A percentile compares a stretch with the other conserved stretches of the same genome.
Conservation (phyloP, 805 yeast species). For the Yarrowia bubula region DNA sequence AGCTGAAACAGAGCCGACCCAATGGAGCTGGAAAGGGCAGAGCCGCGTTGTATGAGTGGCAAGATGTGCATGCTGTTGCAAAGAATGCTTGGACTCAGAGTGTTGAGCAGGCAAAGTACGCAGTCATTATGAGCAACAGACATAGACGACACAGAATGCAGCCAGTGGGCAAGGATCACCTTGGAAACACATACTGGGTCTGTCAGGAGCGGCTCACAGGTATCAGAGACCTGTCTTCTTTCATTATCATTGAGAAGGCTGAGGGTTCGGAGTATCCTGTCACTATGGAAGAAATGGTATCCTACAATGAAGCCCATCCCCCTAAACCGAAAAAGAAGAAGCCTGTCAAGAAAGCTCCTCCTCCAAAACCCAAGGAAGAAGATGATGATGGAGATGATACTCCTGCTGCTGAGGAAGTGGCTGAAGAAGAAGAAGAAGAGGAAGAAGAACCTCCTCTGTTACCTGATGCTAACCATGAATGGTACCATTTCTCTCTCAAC, state of each 20-base stretch:
- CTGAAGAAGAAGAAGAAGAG: background rate
- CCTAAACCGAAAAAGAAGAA: conserved; percentile 11
- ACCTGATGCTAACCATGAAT: conserved; percentile 10
- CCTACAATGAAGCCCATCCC: conserved; percentile 13
- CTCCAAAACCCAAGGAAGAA: background rate
- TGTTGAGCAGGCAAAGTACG: conserved; percentile 20
- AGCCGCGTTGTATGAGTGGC: conserved; percentile 18
- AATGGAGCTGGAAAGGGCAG: conserved; percentile 25
- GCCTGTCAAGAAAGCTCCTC: background rate
- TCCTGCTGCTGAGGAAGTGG: background rate
- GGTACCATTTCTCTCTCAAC: conserved; percentile 13
- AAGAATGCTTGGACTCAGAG: conserved; percentile 16
- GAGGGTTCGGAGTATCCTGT: conserved; percentile 3
- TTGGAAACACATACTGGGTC: conserved; percentile 24
- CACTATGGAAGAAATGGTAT: conserved; percentile 3
- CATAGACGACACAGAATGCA: conserved; percentile 19
- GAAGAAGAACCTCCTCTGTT: background rate
- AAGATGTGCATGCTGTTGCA: conserved; percentile 3
- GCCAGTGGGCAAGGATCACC: conserved; percentile 19
- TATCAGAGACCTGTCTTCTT: conserved; percentile 10
- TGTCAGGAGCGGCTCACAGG: conserved; percentile 20
- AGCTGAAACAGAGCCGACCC: conserved; percentile 23
- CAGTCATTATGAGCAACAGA: conserved; percentile 7
- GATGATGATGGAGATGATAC: background rate
- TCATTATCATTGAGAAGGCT: conserved; percentile 16